phyloP scores from a whole-genome alignment of 352 stramenopile species.

The Phytophthora agathidicida region DNA sequence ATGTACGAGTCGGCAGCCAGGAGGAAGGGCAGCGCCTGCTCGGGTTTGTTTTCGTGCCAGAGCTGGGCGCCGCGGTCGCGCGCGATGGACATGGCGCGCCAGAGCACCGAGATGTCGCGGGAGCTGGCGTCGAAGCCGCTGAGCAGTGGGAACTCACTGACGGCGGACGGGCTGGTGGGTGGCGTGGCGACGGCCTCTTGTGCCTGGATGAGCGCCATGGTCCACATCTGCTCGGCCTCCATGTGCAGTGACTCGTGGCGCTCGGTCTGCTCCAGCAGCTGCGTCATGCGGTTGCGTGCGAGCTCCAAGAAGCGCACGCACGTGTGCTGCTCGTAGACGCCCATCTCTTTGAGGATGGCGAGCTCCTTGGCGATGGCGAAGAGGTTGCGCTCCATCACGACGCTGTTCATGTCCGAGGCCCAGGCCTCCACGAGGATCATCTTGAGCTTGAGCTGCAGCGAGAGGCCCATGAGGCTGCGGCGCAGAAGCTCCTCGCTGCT shows the following conservation, averaged over 20 bases:
- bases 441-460: conserved; percentile 87
- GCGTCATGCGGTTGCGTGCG: conserved; percentile 64
- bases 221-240: conserved; percentile 75
- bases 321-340: conserved; percentile 76
- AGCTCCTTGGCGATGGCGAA: conserved; percentile 85
- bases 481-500: conserved; percentile 48
- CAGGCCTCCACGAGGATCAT: conserved; percentile 84
- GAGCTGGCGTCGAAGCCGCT: conserved; percentile 68
- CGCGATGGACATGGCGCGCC: conserved; percentile 84
- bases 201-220: conserved; percentile 73
- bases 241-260: conserved; percentile 70
- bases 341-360: conserved; percentile 75
- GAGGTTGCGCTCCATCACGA: conserved; percentile 87
- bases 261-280: conserved; percentile 66
- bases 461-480: conserved; percentile 76
- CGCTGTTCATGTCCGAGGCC: conserved; percentile 86
- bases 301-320: conserved; percentile 82
- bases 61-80: conserved; percentile 79
- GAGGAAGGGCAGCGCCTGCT: conserved; percentile 81
- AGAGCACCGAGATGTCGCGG: conserved; percentile 77
- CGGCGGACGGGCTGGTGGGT: conserved; percentile 41
- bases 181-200: conserved; percentile 47
- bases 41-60: conserved; percentile 88
- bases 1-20: conserved; percentile 88
- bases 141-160: conserved; percentile 68